Percentiles rank a stretch among this genome's conserved stretches.
Conservation (phyloP, 257 asterid genomes). For the Solanum piurae region DNA sequence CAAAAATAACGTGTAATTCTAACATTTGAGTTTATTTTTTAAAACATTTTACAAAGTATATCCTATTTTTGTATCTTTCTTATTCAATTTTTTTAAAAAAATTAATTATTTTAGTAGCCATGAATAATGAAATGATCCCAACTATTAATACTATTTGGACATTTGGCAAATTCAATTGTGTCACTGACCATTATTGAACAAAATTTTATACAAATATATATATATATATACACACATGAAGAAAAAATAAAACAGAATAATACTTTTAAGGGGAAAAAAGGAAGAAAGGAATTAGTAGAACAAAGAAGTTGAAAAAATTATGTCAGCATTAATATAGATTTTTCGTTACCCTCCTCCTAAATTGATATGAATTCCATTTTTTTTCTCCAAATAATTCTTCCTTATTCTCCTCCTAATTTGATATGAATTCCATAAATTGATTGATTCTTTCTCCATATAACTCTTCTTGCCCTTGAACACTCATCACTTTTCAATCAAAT, state of each 20-base stretch:
- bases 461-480: background rate
- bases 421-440: too few relatives aligned
- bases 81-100: too few relatives aligned
- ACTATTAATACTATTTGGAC: background rate
- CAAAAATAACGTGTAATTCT: background rate
- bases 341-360: background rate
- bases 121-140: too few relatives aligned
- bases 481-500: background rate
- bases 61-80: too few relatives aligned
- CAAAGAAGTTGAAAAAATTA: background rate
- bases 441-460: too few relatives aligned
- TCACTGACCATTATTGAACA: background rate
- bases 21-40: too few relatives aligned
- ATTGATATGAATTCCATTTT: background rate
- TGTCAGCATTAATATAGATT: background rate
- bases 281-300: background rate
- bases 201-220: too few relatives aligned
- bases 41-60: too few relatives aligned
- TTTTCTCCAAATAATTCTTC: too few relatives aligned
- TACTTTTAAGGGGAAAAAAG: background rate
- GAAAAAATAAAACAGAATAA: too few relatives aligned
- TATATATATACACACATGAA: too few relatives aligned
- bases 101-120: too few relatives aligned
- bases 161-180: background rate
- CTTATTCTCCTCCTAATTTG: background rate